Percentiles rank a stretch among this genome's conserved stretches.
Conservation (phyloP, 2,329 filamentous ascomycete species). For the Cladosporium cucumerinum region DNA sequence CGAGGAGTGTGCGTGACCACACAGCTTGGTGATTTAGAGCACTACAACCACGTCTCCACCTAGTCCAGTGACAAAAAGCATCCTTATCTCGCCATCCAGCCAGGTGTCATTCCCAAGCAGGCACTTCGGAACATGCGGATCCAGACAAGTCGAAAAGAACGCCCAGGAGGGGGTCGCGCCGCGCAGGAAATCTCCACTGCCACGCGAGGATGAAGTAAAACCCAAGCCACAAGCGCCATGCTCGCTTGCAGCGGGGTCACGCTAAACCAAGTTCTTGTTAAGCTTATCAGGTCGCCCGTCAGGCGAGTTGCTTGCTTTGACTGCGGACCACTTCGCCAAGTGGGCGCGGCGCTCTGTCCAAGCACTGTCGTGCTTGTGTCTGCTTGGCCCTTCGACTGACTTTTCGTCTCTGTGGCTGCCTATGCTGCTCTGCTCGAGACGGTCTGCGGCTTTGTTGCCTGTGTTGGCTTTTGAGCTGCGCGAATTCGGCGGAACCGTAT, state of each 20-base stretch:
- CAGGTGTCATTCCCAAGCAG: conserved; percentile 1
- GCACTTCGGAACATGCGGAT: conserved; percentile 13
- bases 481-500: conserved; percentile 9
- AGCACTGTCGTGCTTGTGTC: conserved; percentile 11
- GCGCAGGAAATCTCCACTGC: conserved; percentile 8
- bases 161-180: conserved; percentile 7
- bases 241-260: conserved; percentile 11
- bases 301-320: conserved; percentile 16
- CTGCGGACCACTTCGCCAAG: conserved; percentile 14
- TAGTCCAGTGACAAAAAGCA: not conserved
- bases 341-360: conserved; percentile 10
- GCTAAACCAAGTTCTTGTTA: conserved; percentile 15
- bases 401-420: not conserved
- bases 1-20: not conserved
- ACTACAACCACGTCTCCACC: not conserved
- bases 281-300: conserved; percentile 16
- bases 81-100: not conserved
- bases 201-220: conserved; percentile 17
- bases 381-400: conserved; percentile 12
- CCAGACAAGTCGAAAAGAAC: conserved; percentile 13
- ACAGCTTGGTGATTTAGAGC: not conserved
- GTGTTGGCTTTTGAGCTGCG: not conserved
- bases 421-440: not conserved
- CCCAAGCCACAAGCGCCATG: conserved; percentile 14
- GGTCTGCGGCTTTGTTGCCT: not conserved